Base-by-base conservation (phyloP, 179 eudicot species). In the Heliamphora pulchella region DNA sequence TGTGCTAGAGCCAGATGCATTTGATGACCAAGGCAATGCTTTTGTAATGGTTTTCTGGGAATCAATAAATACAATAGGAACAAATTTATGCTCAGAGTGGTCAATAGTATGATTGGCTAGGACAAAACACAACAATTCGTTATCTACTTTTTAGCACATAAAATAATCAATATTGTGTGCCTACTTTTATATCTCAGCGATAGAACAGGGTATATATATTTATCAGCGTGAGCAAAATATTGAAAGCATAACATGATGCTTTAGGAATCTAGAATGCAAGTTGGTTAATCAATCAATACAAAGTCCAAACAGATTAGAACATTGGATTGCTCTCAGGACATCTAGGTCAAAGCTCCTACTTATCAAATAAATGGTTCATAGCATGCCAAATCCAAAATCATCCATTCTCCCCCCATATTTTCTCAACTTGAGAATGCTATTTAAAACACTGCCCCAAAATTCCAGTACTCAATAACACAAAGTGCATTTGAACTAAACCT, bases 1-100 rank as follows among this genome's bases (percentile, higher is more conserved):
- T 69, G 87, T 80, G 82, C 54, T 80, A 47, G 87, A 81, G 73
- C 75, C 87, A 77, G 85, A 80, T 10, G 53, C 69, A 65, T 81
- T 79, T 82, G 93, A 80, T 15, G 88, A 77, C 43, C 80, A 83
- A 57, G 85, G 80, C 31, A 50, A 80, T 51, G 69, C 77, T 69
- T 64, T 76, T 31, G 82, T 62, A 44, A 80, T 76, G 80, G 75
- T 80, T 77, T 74, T 87, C 94, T 93, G 88, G 50, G 61, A 76
- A 80, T 55, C 74, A 76, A 63, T 20, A 7, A 9, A 55, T 44
- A 43, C 10, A 77, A 41, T 46, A 61, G 18, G 64, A 43, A 43
- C 31, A 0, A 31, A 31, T 31, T 31, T 31, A 31, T 31, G 31
- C 31, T 31, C 31, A 31, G 31, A 31, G 31, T 31, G 31, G 31